Percentiles rank a stretch among this genome's conserved stretches.
These are phyloP conservation scores for Filobasidium uniguttulatum DNA, from an alignment of 1,284 basidiomycete genomes.

Conservation along the genomic window DNA sequence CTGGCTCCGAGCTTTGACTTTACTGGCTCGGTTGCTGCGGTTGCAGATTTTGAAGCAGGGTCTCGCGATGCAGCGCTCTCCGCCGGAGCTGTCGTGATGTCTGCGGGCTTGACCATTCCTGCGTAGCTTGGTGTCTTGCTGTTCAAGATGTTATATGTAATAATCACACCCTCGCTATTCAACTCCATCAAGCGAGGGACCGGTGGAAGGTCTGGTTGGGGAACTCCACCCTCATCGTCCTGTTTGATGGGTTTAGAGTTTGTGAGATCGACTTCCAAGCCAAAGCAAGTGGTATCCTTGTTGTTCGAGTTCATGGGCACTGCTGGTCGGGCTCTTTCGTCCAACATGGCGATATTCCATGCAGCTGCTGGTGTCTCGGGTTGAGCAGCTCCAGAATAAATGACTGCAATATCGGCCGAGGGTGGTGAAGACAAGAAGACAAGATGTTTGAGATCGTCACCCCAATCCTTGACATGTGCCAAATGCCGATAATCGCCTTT, in stretches of 20 bases:
- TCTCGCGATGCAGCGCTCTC: neutral
- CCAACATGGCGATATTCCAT: constrained; percentile 40
- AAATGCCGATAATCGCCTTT: constrained; percentile 30
- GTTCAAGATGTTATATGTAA: constrained; percentile 40
- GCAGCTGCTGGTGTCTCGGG: constrained; percentile 20
- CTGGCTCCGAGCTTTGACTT: constrained; percentile 16
- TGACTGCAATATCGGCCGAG: constrained; percentile 34
- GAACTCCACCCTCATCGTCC: constrained; percentile 38
- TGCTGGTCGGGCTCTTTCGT: constrained; percentile 40
- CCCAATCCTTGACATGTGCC: constrained; percentile 35
- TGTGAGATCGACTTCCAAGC: constrained; percentile 41
- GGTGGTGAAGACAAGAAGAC: constrained; percentile 39
- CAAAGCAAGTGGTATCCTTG: constrained; percentile 39
- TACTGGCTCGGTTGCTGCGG: neutral
- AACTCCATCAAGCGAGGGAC: constrained; percentile 39
- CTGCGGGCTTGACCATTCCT: constrained; percentile 29
- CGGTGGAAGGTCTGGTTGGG: constrained; percentile 37
- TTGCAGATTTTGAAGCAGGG: neutral
- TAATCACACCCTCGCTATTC: constrained; percentile 41
- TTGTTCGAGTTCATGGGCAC: constrained; percentile 38
- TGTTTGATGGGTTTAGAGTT: constrained; percentile 33
- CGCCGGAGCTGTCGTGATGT: constrained; percentile 13
- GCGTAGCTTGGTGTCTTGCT: constrained; percentile 33
- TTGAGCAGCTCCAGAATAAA: constrained; percentile 21
- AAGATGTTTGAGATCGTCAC: constrained; percentile 26